Conservation (phyloP, 2,329 filamentous ascomycete species). For the Camillea tinctor region DNA sequence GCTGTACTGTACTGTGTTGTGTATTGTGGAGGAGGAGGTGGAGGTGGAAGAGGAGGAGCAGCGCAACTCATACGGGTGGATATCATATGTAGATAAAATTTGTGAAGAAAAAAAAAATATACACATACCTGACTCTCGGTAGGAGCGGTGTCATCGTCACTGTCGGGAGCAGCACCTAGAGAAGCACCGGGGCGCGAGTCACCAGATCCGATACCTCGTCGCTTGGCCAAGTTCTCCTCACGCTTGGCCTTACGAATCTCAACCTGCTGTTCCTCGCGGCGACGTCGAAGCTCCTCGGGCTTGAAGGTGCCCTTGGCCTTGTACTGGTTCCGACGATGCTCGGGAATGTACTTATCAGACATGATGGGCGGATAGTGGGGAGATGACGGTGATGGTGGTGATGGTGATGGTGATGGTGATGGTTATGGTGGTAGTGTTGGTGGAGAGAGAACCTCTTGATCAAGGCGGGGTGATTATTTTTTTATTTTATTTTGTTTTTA, state of each 20-base stretch:
- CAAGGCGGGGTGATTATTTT: conserved; percentile 33
- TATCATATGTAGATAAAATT: too few species aligned
- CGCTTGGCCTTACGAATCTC: conserved; percentile 98
- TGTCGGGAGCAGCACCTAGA: conserved; percentile 86
- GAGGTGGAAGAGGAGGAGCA: not conserved
- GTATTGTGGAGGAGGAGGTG: too few species aligned
- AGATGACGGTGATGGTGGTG: conserved; percentile 6
- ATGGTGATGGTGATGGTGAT: conserved; percentile 10
- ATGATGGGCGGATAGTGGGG: conserved; percentile 57
- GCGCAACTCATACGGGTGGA: conserved; percentile 1
- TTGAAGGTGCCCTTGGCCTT: conserved; percentile 99
- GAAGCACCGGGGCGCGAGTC: conserved; percentile 78
- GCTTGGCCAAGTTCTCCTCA: conserved; percentile 98
- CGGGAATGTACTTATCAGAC: conserved; percentile 98
- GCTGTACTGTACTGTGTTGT: too few species aligned
- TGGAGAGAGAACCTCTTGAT: conserved; percentile 11
- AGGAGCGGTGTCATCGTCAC: conserved; percentile 92
- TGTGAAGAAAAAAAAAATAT: too few species aligned
- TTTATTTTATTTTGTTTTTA: too few species aligned
- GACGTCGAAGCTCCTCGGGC: conserved; percentile 96
- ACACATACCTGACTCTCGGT: conserved; percentile 89
- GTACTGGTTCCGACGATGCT: conserved; percentile 98
- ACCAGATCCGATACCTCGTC: conserved; percentile 85
- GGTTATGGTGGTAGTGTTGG: conserved; percentile 6
- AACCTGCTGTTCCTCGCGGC: conserved; percentile 98